Conservation (phyloP, 2,329 filamentous ascomycete species). For the Fonsecaea nubica region DNA sequence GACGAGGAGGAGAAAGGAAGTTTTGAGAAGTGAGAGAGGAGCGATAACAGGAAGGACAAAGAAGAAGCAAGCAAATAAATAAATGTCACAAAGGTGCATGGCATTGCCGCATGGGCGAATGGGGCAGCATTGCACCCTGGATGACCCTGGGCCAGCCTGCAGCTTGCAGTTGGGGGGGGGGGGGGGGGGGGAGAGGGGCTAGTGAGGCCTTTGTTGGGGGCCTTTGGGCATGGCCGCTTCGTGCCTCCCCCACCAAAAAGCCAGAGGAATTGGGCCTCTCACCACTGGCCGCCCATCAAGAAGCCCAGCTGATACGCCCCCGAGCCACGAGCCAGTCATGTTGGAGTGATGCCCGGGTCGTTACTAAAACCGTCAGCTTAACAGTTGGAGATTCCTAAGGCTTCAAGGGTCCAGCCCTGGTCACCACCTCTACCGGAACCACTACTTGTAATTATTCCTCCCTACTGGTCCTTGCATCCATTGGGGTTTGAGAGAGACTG, state of each 20-base stretch:
- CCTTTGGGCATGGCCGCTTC: neutral
- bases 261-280: conserved; percentile 6
- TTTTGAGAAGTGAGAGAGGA: conserved; percentile 13
- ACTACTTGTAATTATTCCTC: too few species aligned
- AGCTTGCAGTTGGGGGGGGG: neutral
- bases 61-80: conserved; percentile 21
- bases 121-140: conserved; percentile 3
- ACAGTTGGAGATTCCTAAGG: neutral
- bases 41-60: conserved; percentile 21
- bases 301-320: conserved; percentile 7
- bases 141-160: neutral
- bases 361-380: conserved; percentile 6
- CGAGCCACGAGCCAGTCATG: conserved; percentile 3
- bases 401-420: neutral
- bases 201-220: neutral
- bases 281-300: neutral
- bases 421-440: neutral
- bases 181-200: neutral
- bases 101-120: conserved; percentile 2
- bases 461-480: conserved; percentile 3
- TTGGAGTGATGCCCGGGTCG: neutral
- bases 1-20: conserved; percentile 13
- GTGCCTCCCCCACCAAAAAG: conserved; percentile 18
- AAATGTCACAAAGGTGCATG: conserved; percentile 14
- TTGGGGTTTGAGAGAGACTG: conserved; percentile 1